Conservation (phyloP, 176 grass and related monocot species). For the Hyparrhenia diplandra region DNA sequence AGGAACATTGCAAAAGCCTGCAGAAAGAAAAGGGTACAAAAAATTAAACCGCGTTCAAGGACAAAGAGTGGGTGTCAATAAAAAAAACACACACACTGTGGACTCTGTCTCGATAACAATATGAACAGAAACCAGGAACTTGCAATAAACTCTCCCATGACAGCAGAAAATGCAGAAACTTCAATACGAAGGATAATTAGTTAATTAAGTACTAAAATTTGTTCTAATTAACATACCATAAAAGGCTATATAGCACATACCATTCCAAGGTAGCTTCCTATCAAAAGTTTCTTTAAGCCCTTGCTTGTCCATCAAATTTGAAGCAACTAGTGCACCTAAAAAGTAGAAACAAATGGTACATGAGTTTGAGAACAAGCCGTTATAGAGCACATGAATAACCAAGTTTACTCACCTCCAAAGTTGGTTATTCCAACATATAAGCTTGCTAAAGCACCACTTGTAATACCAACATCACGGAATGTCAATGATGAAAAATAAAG, state of each 20-base stretch:
- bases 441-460: slow-evolving; percentile 72
- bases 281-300: slow-evolving; percentile 90
- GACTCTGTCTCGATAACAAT: slow-evolving; percentile 10
- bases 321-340: slow-evolving; percentile 86
- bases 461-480: slow-evolving; percentile 96
- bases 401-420: slow-evolving; percentile 64
- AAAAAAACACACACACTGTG: not conserved
- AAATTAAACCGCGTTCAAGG: not conserved
- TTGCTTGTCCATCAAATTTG: slow-evolving; percentile 94
- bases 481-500: slow-evolving; percentile 99
- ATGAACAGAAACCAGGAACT: not conserved
- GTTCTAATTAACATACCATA: not conserved
- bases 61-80: slow-evolving; percentile 1
- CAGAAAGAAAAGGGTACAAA: slow-evolving; percentile 19
- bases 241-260: slow-evolving; percentile 29
- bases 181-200: not conserved
- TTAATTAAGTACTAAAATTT: not conserved
- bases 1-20: slow-evolving; percentile 96
- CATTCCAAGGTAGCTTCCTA: slow-evolving; percentile 95
- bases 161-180: slow-evolving; percentile 2
- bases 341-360: slow-evolving; percentile 10
- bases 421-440: slow-evolving; percentile 97
- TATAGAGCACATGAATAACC: slow-evolving; percentile 1
- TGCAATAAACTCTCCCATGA: not conserved
- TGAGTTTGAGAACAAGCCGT: slow-evolving; percentile 30